phyloP scores from a whole-genome alignment of 1,284 basidiomycete species.

The Pseudomicrostroma phylloplanum region DNA sequence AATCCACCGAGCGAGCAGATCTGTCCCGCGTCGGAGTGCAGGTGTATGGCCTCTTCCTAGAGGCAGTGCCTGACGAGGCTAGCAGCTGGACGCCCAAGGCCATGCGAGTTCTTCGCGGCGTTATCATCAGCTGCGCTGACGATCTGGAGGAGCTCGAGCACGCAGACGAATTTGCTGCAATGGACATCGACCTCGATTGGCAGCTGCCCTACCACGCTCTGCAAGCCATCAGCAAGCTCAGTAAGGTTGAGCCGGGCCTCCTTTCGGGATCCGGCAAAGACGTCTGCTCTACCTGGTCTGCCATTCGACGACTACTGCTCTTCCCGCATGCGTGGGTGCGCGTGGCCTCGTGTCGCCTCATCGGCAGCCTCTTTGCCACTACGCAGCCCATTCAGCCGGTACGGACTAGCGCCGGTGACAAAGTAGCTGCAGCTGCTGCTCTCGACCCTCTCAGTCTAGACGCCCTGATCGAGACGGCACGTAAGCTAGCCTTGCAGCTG shows the following conservation, averaged over 20 bases:
- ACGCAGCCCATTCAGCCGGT: neutral
- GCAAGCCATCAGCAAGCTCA: conserved; percentile 62
- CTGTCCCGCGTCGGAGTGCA: conserved; percentile 70
- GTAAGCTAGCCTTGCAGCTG: conserved; percentile 72
- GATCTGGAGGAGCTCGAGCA: conserved; percentile 28
- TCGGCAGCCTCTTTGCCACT: conserved; percentile 66
- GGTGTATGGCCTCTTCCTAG: conserved; percentile 40
- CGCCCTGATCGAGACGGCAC: conserved; percentile 66
- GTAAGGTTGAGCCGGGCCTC: neutral
- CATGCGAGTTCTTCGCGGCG: conserved; percentile 17
- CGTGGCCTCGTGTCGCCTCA: conserved; percentile 68
- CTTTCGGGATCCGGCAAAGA: neutral
- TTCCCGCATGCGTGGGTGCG: conserved; percentile 95
- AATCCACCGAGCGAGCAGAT: conserved; percentile 61
- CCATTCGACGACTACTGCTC: conserved; percentile 64
- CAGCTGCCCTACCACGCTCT: conserved; percentile 77
- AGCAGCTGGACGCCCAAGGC: conserved; percentile 21
- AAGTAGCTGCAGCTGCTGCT: conserved; percentile 40
- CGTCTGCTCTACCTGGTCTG: conserved; percentile 13
- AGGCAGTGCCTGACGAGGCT: conserved; percentile 4
- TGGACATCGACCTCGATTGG: conserved; percentile 60
- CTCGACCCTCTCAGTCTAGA: conserved; percentile 52
- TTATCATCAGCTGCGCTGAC: conserved; percentile 26
- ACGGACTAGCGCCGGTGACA: conserved; percentile 11
- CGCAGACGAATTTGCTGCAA: conserved; percentile 47